A percentile compares a stretch with the other conserved stretches of the same genome.
Conservation (phyloP, 2,329 filamentous ascomycete species). For the Colletotrichum sp. region DNA sequence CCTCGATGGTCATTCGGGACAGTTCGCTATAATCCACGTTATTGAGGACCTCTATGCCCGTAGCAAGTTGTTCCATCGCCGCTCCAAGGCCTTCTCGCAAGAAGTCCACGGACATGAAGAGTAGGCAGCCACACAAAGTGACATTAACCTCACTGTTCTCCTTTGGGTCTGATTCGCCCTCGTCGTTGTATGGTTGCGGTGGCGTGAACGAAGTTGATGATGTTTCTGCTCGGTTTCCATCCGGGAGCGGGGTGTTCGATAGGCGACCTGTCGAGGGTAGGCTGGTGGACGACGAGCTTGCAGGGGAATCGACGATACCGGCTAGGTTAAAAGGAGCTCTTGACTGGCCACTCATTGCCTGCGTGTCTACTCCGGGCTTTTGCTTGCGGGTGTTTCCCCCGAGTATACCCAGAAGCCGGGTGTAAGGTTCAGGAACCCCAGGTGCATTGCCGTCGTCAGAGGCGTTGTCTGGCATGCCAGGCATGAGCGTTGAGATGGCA, state of each 20-base stretch:
- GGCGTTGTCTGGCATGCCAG: neutral
- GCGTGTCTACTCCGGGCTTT: neutral
- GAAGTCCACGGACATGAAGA: slow-evolving; percentile 61
- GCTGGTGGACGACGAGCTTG: neutral
- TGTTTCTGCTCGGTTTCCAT: neutral
- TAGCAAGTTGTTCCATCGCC: slow-evolving; percentile 12
- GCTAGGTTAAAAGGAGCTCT: neutral
- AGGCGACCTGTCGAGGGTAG: neutral
- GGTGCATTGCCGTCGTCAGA: neutral
- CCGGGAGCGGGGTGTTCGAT: neutral
- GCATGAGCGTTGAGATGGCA: slow-evolving; percentile 46
- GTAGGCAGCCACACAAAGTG: slow-evolving; percentile 48
- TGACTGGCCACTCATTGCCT: neutral
- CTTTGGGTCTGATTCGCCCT: neutral
- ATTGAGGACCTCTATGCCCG: slow-evolving; percentile 8
- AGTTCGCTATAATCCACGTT: slow-evolving; percentile 10
- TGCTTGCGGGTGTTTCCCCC: neutral
- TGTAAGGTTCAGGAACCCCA: neutral
- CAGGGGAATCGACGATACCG: neutral
- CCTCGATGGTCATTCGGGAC: neutral
- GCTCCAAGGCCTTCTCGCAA: slow-evolving; percentile 32
- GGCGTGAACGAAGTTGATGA: slow-evolving; percentile 34
- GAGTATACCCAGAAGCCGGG: neutral
- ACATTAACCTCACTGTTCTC: slow-evolving; percentile 19
- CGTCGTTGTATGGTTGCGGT: slow-evolving; percentile 31